Percentiles rank a stretch among this genome's conserved stretches.
Evolutionary conservation across 495 filamentous ascomycete species (phyloP).

Genomic region (Apodospora peruviana): DNA sequence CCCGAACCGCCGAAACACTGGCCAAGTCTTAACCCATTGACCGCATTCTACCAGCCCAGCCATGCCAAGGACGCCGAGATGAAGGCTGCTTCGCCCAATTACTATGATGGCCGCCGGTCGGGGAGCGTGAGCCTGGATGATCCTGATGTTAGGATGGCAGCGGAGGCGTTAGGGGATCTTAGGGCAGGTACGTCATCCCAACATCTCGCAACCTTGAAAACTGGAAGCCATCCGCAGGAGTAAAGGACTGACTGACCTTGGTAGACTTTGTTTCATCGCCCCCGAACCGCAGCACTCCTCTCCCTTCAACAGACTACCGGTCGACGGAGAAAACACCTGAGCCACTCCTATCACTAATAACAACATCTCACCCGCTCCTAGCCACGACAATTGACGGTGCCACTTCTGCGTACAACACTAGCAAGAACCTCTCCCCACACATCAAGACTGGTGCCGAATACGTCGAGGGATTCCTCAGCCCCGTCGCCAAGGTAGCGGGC

Average conservation of each 20-base stretch:
- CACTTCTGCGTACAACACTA: slow-evolving; percentile 70
- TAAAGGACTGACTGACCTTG: slow-evolving; percentile 11
- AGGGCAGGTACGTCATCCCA: slow-evolving; percentile 59
- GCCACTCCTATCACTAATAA: slow-evolving; percentile 74
- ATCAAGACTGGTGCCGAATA: slow-evolving; percentile 80
- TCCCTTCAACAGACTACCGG: slow-evolving; percentile 17
- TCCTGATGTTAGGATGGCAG: slow-evolving; percentile 71
- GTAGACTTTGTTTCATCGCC: slow-evolving; percentile 54
- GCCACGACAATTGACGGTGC: slow-evolving; percentile 77
- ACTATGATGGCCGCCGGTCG: slow-evolving; percentile 31
- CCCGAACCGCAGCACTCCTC: slow-evolving; percentile 34
- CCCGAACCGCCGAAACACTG: slow-evolving; percentile 32
- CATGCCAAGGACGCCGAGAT: slow-evolving; percentile 29
- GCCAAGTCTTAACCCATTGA: slow-evolving; percentile 51
- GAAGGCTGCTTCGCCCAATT: slow-evolving; percentile 37
- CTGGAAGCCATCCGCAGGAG: background rate
- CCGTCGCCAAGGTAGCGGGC: slow-evolving; percentile 76
- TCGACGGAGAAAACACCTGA: slow-evolving; percentile 38
- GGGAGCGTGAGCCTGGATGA: slow-evolving; percentile 73
- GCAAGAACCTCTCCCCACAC: slow-evolving; percentile 81
- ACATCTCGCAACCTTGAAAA: background rate
- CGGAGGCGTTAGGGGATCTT: slow-evolving; percentile 79
- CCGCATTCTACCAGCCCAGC: slow-evolving; percentile 44
- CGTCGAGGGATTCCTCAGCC: slow-evolving; percentile 76
- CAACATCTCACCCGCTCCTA: slow-evolving; percentile 71